Evolutionary conservation across 1,284 basidiomycete genomes (phyloP).

Genomic region (Inonotus obliquus): DNA sequence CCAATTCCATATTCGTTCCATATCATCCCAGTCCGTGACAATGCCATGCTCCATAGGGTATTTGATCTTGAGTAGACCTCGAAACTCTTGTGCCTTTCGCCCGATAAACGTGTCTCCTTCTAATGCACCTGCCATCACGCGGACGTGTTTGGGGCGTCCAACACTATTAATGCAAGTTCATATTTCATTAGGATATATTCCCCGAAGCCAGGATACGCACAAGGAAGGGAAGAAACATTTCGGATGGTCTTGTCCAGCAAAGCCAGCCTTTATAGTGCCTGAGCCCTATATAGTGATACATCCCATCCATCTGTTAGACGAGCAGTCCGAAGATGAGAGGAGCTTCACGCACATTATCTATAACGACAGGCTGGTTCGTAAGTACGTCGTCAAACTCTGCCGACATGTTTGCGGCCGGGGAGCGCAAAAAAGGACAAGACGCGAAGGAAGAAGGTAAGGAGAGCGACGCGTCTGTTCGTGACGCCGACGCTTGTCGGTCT

Average conservation of each 20-base stretch:
- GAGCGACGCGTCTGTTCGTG: slow-evolving; percentile 11
- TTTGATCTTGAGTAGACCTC: slow-evolving; percentile 92
- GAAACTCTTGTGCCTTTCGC: slow-evolving; percentile 86
- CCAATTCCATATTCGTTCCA: slow-evolving; percentile 98
- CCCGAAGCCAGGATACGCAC: slow-evolving; percentile 53
- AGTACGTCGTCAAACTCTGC: slow-evolving; percentile 86
- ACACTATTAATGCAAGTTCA: slow-evolving; percentile 51
- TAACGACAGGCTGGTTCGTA: slow-evolving; percentile 91
- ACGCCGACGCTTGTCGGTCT: slow-evolving; percentile 1
- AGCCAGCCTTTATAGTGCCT: slow-evolving; percentile 95
- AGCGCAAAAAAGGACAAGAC: neutral
- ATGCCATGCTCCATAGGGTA: slow-evolving; percentile 98
- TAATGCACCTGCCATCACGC: slow-evolving; percentile 94
- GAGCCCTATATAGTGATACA: slow-evolving; percentile 84
- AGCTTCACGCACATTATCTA: slow-evolving; percentile 77
- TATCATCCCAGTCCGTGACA: slow-evolving; percentile 96
- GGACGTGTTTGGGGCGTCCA: slow-evolving; percentile 91
- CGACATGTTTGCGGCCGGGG: slow-evolving; percentile 44
- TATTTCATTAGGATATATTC: slow-evolving; percentile 28
- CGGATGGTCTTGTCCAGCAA: slow-evolving; percentile 96
- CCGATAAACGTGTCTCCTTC: slow-evolving; percentile 95
- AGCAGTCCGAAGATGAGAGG: neutral
- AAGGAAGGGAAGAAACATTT: slow-evolving; percentile 98
- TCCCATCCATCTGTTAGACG: neutral
- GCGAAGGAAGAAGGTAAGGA: neutral